Base-by-base conservation (phyloP, 371 early-diverging fungal genomes). In the Catenaria anguillulae region DNA sequence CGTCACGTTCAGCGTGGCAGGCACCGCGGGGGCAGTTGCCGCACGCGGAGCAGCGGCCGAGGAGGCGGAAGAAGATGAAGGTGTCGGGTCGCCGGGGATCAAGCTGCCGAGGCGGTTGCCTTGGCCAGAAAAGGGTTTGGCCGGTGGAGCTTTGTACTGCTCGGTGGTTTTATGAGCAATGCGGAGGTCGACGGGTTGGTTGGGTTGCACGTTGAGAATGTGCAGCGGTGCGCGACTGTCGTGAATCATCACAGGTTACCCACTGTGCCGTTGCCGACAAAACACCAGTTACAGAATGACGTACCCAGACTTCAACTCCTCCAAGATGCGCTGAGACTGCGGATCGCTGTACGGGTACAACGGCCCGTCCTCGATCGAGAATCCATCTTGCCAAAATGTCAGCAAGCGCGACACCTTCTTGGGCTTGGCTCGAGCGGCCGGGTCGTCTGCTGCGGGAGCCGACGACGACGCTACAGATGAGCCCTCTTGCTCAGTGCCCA, bases 361-460 rank as follows among this genome's bases (percentile, higher is more conserved):
- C 0, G 89, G 89, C 0, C 97, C 97, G 66, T 95, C 94, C 43
- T 90, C 96, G 60, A 97, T 80, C 62, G 87, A 90, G 68, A 96
- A 95, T 36, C 97, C 97, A 68, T 95, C 84, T 58, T 85, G 78
- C 93, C 95, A 97, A 65, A 97, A 93, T 5, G 91, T 94, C 63
- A 97, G 77, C 21, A 24, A 26, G 23, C 67, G 54, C n/a, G 26
- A 31, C 21, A 55, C 67, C 62, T 67, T 52, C 6, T 19, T 33
- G 6, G 4, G 43, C 10, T 56, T 12, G 24, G 23, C 33, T 21
- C 5, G 17, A 4, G 35, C 13, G 2, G n/a, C 2, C 52, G 34
- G 17, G 21, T 52, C 4, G 33, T 35, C 48, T 19, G 29, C 40
- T 34, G 34, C n/a, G 24, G 15, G n/a, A 2, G 56, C 50, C 17